Evolutionary conservation across 2,329 filamentous ascomycete genomes (phyloP).

Genomic region (Calonectria henricotiae): DNA sequence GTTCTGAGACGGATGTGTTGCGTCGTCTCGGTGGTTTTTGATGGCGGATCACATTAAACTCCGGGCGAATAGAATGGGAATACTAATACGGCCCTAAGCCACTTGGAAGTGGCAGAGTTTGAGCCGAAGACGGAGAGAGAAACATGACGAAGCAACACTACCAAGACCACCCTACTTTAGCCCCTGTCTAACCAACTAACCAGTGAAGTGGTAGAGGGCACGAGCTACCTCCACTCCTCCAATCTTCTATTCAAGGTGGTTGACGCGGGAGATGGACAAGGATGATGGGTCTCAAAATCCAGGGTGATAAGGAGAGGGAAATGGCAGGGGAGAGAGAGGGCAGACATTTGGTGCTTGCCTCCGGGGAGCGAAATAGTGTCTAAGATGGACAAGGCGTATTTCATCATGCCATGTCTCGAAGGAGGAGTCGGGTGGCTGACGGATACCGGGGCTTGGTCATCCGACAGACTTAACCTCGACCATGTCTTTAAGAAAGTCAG

Average conservation of each 20-base stretch:
- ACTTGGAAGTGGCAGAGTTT: slow-evolving; percentile 20
- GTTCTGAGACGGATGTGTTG: slow-evolving; percentile 24
- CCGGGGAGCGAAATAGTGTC: slow-evolving; percentile 5
- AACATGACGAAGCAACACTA: slow-evolving; percentile 23
- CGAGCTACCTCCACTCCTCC: slow-evolving; percentile 7
- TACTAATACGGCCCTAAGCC: slow-evolving; percentile 14
- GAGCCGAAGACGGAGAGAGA: slow-evolving; percentile 24
- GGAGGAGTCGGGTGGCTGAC: slow-evolving; percentile 45
- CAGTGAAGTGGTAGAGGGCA: slow-evolving; percentile 10
- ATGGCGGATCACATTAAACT: slow-evolving; percentile 25
- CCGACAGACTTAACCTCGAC: slow-evolving; percentile 21
- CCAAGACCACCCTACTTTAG: slow-evolving; percentile 6
- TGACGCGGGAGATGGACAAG: slow-evolving; percentile 44
- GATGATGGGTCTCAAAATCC: slow-evolving; percentile 32
- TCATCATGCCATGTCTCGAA: slow-evolving; percentile 27
- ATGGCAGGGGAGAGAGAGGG: slow-evolving; percentile 28
- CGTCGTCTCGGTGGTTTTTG: slow-evolving; percentile 18
- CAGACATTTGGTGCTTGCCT: slow-evolving; percentile 39
- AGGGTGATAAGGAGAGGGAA: slow-evolving; percentile 33
- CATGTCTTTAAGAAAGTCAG: slow-evolving; percentile 28
- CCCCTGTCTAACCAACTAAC: slow-evolving; percentile 20
- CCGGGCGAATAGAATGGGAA: slow-evolving; percentile 8
- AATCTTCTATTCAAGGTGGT: slow-evolving; percentile 34
- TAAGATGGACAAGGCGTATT: not conserved
- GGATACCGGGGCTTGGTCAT: slow-evolving; percentile 40